A percentile compares a stretch with the other conserved stretches of the same genome.
Evolutionary conservation across 192 early-diverging fungal genomes (phyloP).

Genomic region (Podila horticola): DNA sequence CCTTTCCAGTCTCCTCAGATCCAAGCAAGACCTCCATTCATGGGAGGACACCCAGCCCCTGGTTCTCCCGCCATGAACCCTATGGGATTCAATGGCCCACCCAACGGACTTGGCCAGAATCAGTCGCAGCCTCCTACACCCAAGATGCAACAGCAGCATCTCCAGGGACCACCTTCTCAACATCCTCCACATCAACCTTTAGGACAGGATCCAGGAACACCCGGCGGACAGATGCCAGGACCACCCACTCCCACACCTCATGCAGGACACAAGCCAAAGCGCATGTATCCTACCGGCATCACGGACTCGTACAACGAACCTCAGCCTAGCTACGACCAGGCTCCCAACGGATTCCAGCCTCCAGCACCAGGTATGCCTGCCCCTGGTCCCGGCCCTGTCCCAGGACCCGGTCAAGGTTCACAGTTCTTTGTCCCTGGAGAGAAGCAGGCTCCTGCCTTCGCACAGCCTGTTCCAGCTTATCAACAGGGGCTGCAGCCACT

Average conservation of each 20-base stretch:
- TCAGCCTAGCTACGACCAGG: conserved; percentile 21
- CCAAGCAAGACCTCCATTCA: conserved; percentile 12
- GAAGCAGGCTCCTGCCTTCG: conserved; percentile 28
- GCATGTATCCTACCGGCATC: conserved; percentile 64
- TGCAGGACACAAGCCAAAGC: conserved; percentile 54
- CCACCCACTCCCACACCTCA: conserved; percentile 32
- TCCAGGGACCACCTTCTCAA: conserved; percentile 5
- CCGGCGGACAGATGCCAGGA: conserved; percentile 13
- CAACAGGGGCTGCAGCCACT: conserved; percentile 24
- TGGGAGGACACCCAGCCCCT: conserved; percentile 5
- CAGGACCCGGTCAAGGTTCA: conserved; percentile 13
- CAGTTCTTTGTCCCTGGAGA: conserved; percentile 50
- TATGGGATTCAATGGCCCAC: conserved; percentile 40
- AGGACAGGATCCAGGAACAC: conserved; percentile 20
- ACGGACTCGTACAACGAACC: conserved; percentile 52
- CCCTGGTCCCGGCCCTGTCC: conserved; percentile 4
- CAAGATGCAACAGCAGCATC: conserved; percentile 20
- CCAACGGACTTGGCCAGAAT: conserved; percentile 34
- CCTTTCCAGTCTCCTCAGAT: conserved; percentile 46
- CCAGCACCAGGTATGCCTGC: conserved; percentile 24
- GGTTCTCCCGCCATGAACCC: conserved; percentile 43
- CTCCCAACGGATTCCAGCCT: conserved; percentile 43
- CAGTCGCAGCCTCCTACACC: conserved; percentile 43
- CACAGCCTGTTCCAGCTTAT: conserved; percentile 28
- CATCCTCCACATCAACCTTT: conserved; percentile 1